These are phyloP conservation scores for Colletotrichum musae DNA, from an alignment of 2,329 filamentous ascomycete species.

Conservation along the genomic window DNA sequence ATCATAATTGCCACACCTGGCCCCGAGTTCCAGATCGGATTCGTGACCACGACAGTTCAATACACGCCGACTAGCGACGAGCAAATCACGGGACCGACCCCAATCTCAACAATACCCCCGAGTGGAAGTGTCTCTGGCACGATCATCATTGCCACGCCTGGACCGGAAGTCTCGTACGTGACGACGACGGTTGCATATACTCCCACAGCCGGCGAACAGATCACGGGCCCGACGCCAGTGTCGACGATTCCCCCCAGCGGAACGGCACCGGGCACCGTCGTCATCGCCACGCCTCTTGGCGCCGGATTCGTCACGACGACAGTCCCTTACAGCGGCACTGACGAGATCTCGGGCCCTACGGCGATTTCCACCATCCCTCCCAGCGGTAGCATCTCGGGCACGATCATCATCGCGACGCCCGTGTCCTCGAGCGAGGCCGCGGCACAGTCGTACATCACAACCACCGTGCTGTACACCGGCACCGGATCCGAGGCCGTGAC, in stretches of 20 bases:
- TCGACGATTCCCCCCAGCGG: slow-evolving; percentile 3
- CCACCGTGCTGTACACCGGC: neutral
- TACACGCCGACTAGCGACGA: neutral
- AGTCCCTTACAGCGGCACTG: slow-evolving; percentile 3
- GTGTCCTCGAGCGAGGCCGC: neutral
- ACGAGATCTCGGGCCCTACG: slow-evolving; percentile 4
- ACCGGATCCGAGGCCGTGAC: neutral
- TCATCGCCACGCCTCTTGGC: slow-evolving; percentile 11
- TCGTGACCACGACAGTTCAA: slow-evolving; percentile 28
- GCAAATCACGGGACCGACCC: slow-evolving; percentile 10
- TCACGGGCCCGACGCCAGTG: neutral
- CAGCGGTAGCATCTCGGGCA: slow-evolving; percentile 17
- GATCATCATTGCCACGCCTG: slow-evolving; percentile 21
- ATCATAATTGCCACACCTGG: slow-evolving; percentile 24
- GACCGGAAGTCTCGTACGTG: neutral
- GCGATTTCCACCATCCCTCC: slow-evolving; percentile 22
- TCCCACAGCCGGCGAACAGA: neutral
- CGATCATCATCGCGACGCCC: slow-evolving; percentile 18
- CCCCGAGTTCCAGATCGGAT: neutral
- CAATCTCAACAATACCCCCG: slow-evolving; percentile 27
- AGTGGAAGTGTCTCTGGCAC: slow-evolving; percentile 31
- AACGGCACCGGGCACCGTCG: slow-evolving; percentile 16
- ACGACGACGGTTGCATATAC: neutral
- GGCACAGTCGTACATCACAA: neutral
- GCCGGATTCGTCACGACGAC: neutral